A percentile compares a stretch with the other conserved stretches of the same genome.
phyloP scores from a whole-genome alignment of 2,329 filamentous ascomycete genomes.

The Fonsecaea erecta region DNA sequence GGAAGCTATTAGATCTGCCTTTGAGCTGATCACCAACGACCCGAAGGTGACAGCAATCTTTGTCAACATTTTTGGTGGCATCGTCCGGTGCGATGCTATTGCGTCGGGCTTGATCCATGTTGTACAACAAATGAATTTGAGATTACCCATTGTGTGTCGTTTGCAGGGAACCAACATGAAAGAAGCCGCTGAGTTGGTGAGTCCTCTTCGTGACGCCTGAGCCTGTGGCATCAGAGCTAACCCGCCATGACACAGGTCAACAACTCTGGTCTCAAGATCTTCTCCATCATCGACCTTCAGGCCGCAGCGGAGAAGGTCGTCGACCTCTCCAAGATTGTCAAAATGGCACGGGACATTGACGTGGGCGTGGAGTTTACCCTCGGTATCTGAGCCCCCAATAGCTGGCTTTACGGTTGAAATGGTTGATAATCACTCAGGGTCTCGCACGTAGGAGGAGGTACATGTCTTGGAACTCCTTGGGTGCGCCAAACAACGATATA shows the following conservation, averaged over 20 bases:
- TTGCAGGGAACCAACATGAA: conserved; percentile 99
- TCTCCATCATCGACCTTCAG: conserved; percentile 98
- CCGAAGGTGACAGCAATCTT: conserved; percentile 98
- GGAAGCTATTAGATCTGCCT: conserved; percentile 94
- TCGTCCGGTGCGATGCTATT: conserved; percentile 96
- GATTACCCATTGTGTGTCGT: conserved; percentile 94
- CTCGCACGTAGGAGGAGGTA: conserved; percentile 1
- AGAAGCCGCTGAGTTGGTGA: conserved; percentile 77
- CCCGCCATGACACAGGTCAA: conserved; percentile 65
- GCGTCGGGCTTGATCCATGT: conserved; percentile 95
- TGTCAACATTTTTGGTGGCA: conserved; percentile 99
- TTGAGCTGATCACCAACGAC: conserved; percentile 98
- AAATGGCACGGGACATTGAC: conserved; percentile 97
- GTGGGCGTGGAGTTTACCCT: conserved; percentile 94
- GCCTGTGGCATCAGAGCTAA: conserved; percentile 4
- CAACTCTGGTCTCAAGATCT: conserved; percentile 98
- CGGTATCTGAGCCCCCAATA: conserved; percentile 68
- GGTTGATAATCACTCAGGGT: conserved; percentile 32
- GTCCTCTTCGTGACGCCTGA: conserved; percentile 43
- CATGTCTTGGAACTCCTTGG: neutral
- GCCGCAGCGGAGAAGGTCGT: conserved; percentile 96
- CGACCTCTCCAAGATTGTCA: conserved; percentile 98
- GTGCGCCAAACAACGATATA: conserved; percentile 9
- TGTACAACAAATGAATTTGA: conserved; percentile 90
- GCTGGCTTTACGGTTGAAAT: conserved; percentile 25